Evolutionary conservation across 202 grass and related monocot species (phyloP).

Genomic region (Panicum virgatum): DNA sequence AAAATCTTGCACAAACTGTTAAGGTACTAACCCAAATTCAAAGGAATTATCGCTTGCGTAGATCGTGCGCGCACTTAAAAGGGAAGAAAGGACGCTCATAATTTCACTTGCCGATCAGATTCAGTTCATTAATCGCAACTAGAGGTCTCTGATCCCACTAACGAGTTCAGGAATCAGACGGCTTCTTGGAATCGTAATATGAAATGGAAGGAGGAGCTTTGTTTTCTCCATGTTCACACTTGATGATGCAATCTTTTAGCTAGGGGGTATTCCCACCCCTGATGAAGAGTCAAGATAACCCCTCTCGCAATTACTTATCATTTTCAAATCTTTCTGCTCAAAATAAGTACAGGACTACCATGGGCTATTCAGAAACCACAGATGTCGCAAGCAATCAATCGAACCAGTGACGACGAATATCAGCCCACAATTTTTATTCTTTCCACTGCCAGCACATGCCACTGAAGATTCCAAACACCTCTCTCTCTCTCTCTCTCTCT

Average conservation of each 20-base stretch:
- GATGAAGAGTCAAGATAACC: constrained; percentile 20
- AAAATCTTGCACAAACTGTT: background rate
- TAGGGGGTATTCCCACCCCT: background rate
- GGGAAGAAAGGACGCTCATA: background rate
- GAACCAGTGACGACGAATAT: constrained; percentile 20
- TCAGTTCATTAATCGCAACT: background rate
- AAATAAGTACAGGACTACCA: background rate
- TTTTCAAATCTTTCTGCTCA: background rate
- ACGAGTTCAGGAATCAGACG: background rate
- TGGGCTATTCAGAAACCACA: background rate
- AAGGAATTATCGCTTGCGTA: background rate
- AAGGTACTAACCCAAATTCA: background rate
- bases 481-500: background rate
- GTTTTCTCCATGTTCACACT: constrained; percentile 15
- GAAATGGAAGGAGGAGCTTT: background rate
- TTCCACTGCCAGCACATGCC: constrained; percentile 16
- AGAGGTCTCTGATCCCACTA: background rate
- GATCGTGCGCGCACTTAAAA: background rate
- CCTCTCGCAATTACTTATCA: background rate
- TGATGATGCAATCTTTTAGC: background rate
- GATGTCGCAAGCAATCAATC: constrained; percentile 45
- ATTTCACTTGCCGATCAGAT: background rate
- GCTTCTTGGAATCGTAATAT: background rate
- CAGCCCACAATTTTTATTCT: constrained; percentile 32
- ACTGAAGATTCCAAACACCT: constrained; percentile 40